These are phyloP conservation scores for Fusarium sp. DNA, from an alignment of 2,329 filamentous ascomycete species.

Conservation along the genomic window DNA sequence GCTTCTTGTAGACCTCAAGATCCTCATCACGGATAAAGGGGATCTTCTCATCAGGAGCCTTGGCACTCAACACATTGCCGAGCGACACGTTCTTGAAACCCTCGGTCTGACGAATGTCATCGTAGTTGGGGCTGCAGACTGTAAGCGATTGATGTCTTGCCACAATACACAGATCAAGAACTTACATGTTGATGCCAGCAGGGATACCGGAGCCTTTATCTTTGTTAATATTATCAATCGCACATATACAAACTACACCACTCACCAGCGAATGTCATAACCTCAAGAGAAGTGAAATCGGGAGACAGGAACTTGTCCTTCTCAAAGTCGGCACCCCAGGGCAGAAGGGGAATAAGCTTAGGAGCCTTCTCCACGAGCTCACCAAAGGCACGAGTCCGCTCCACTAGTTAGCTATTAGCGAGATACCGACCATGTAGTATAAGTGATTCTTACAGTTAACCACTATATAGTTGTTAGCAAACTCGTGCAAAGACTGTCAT, in stretches of 20 bases:
- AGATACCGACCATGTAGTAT: background rate
- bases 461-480: conserved; percentile 52
- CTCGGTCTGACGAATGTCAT: conserved; percentile 81
- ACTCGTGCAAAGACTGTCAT: background rate
- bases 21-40: conserved; percentile 88
- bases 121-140: conserved; percentile 68
- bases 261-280: conserved; percentile 75
- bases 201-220: conserved; percentile 69
- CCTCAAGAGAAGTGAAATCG: conserved; percentile 95
- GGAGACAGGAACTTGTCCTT: conserved; percentile 96
- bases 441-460: conserved; percentile 71
- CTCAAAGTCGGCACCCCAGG: conserved; percentile 90
- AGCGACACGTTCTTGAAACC: conserved; percentile 95
- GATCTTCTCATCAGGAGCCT: conserved; percentile 90
- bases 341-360: conserved; percentile 85
- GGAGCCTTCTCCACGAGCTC: conserved; percentile 85
- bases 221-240: conserved; percentile 48
- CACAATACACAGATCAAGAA: conserved; percentile 2
- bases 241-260: background rate
- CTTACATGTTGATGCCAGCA: conserved; percentile 73
- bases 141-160: conserved; percentile 20
- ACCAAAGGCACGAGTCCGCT: conserved; percentile 88
- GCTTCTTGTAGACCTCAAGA: conserved; percentile 80
- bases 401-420: conserved; percentile 58
- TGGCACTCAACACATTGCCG: conserved; percentile 91